Conservation (phyloP, 768 basidiomycete genomes). For the Podaxis mareebaensis region DNA sequence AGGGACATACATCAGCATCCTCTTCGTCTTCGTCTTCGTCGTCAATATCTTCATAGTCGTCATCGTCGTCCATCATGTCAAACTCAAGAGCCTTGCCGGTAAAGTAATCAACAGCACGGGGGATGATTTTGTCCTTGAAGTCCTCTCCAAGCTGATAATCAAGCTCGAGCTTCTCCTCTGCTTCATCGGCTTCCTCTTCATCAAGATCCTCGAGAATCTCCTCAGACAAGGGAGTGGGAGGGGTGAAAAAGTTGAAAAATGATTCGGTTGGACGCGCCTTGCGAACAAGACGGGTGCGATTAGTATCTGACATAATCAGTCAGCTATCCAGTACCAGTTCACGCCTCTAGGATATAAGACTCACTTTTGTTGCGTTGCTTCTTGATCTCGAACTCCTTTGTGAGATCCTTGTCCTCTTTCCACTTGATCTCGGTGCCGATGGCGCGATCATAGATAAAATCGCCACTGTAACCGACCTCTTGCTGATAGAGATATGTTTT, state of each 20-base stretch:
- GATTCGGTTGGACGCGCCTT: slow-evolving; percentile 92
- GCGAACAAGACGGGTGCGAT: slow-evolving; percentile 78
- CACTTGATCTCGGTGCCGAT: slow-evolving; percentile 94
- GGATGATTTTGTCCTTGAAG: slow-evolving; percentile 95
- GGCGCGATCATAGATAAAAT: slow-evolving; percentile 95
- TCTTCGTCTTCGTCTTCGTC: slow-evolving; percentile 62
- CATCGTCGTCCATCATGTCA: slow-evolving; percentile 61
- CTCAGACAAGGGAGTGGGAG: slow-evolving; percentile 71
- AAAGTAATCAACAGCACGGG: slow-evolving; percentile 95
- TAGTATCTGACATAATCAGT: slow-evolving; percentile 57
- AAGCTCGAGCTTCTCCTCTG: slow-evolving; percentile 91
- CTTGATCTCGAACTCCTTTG: slow-evolving; percentile 97
- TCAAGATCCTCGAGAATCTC: slow-evolving; percentile 70
- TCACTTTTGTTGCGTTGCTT: slow-evolving; percentile 99
- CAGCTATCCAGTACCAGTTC: not conserved
- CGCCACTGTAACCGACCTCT: slow-evolving; percentile 93
- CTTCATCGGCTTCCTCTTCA: slow-evolving; percentile 81
- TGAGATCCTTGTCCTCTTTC: slow-evolving; percentile 98
- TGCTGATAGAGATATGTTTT: slow-evolving; percentile 96
- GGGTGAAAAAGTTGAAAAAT: slow-evolving; percentile 98
- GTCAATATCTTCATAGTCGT: slow-evolving; percentile 57
- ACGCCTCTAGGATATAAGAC: slow-evolving; percentile 24
- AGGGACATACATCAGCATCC: slow-evolving; percentile 44
- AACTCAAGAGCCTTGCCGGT: slow-evolving; percentile 94
- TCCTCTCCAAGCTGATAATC: slow-evolving; percentile 99